Conservation (phyloP, 257 asterid species). For the Apocynum venetum region DNA sequence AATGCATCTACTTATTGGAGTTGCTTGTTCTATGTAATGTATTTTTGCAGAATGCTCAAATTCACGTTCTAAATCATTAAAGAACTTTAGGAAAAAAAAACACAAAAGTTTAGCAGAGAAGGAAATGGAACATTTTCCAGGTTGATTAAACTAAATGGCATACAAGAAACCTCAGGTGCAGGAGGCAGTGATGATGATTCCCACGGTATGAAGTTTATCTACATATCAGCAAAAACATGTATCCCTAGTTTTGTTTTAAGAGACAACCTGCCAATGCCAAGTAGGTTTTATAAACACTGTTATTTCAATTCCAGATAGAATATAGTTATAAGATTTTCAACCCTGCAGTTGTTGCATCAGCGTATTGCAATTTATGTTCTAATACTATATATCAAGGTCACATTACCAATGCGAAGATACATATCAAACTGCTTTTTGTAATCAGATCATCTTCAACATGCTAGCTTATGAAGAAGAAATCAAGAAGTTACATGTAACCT, state of each 20-base stretch:
- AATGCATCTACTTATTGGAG: neutral
- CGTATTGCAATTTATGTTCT: neutral
- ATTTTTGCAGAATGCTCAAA: neutral
- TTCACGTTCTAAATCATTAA: neutral
- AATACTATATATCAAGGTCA: neutral
- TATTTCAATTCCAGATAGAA: neutral
- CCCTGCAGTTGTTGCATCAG: neutral
- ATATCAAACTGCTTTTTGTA: neutral
- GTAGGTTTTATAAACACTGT: neutral
- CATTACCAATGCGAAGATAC: neutral
- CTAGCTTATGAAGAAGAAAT: slow-evolving; percentile 2
- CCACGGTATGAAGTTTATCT: neutral
- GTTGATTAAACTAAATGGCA: too few relatives aligned
- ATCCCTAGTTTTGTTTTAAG: neutral
- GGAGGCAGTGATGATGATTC: neutral
- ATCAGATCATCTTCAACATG: slow-evolving; percentile 3
- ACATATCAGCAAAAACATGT: neutral
- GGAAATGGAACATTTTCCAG: neutral
- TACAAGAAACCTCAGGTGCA: neutral
- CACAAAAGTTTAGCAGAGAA: neutral
- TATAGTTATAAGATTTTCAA: neutral
- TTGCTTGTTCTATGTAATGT: neutral
- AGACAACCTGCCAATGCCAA: neutral
- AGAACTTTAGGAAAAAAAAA: neutral
- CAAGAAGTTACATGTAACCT: neutral